phyloP scores from a whole-genome alignment of 441 rosid species.

The Brassica hybrid region DNA sequence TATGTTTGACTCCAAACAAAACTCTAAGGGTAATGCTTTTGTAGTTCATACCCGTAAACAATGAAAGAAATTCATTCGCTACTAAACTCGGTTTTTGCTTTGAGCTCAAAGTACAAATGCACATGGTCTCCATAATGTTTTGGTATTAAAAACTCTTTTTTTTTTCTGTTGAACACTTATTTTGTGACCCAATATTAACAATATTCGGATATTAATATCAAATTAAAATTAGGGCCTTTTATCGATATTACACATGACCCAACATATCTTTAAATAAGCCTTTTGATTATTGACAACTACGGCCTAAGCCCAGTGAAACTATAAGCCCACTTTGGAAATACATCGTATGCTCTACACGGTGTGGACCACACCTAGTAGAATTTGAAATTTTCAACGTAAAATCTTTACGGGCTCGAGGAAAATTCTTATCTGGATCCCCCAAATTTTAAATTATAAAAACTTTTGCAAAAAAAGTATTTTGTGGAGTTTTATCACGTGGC shows the following conservation, averaged over 20 bases:
- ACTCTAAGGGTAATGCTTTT: neutral
- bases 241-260: neutral
- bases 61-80: conserved; percentile 5
- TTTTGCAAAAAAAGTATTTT: neutral
- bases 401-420: conserved; percentile 18
- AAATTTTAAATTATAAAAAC: neutral
- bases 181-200: neutral
- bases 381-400: neutral
- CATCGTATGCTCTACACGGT: neutral
- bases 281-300: neutral
- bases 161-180: too few relatives aligned
- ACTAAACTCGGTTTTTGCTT: neutral
- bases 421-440: neutral
- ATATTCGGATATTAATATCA: neutral
- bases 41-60: neutral
- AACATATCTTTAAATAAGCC: neutral
- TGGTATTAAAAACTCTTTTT: neutral
- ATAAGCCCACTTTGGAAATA: neutral
- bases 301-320: neutral
- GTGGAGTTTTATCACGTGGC: conserved; percentile 43
- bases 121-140: neutral
- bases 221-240: neutral
- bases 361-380: neutral
- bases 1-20: neutral
- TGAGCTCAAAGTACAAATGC: neutral